phyloP scores from a whole-genome alignment of 75 land plant genomes.

The Pinus tabuliformis region DNA sequence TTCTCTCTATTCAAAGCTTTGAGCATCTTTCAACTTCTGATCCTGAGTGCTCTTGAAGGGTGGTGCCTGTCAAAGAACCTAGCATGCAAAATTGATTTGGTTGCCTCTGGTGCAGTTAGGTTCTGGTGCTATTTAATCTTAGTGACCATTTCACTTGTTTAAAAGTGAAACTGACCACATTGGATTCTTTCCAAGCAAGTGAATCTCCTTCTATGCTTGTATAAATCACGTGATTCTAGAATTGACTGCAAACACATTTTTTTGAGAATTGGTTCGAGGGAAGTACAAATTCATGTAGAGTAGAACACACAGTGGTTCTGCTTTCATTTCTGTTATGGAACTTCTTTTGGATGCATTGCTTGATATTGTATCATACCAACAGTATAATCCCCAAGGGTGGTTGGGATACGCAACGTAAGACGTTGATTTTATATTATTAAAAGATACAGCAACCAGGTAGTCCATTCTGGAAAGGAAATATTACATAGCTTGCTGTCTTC shows the following conservation, averaged over 20 bases:
- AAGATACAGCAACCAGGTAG: neutral
- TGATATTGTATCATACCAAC: neutral
- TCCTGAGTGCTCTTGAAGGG: neutral
- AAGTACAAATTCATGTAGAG: neutral
- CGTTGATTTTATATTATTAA: neutral
- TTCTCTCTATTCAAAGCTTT: neutral
- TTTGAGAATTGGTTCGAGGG: neutral
- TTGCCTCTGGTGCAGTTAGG: neutral
- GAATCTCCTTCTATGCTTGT: neutral
- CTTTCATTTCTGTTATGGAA: neutral
- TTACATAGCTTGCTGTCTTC: neutral
- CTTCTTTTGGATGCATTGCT: constrained; percentile 1
- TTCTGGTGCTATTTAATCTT: neutral
- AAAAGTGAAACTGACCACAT: constrained; percentile 2
- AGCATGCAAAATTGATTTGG: neutral
- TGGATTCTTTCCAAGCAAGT: neutral
- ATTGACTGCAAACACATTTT: neutral
- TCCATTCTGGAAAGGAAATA: neutral
- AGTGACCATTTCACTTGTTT: neutral
- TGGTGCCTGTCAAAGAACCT: neutral
- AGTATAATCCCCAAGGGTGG: neutral
- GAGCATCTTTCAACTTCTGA: neutral
- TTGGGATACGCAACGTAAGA: neutral
- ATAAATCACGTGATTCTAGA: neutral
- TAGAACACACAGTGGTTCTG: neutral